A percentile compares a stretch with the other conserved stretches of the same genome.
phyloP scores from a whole-genome alignment of 2,329 filamentous ascomycete genomes.

The Penicillium freii region DNA sequence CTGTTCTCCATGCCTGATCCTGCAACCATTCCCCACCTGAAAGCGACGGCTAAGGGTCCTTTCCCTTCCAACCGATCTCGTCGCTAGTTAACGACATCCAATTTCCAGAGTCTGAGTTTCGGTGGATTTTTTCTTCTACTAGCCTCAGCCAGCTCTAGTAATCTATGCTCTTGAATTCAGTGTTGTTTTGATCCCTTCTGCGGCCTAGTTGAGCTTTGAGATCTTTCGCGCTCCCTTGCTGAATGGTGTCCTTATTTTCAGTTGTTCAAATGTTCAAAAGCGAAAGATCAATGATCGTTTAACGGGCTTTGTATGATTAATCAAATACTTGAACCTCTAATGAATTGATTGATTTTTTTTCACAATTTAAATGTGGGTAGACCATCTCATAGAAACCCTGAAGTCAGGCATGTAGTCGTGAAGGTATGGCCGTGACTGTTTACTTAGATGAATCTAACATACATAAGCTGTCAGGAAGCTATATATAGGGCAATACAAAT shows the following conservation, averaged over 20 bases:
- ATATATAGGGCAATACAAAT: too few species aligned
- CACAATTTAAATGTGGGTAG: background rate
- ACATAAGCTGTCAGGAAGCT: too few species aligned
- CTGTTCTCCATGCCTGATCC: background rate
- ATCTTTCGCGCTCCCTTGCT: background rate
- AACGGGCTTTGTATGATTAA: background rate
- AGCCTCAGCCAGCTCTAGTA: background rate
- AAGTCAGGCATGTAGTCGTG: background rate
- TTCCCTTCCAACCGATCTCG: background rate
- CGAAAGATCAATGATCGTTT: background rate
- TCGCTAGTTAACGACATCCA: background rate
- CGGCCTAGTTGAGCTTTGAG: conserved; percentile 3
- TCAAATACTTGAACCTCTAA: background rate
- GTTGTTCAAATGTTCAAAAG: background rate
- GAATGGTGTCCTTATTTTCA: background rate
- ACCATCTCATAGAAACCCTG: too few species aligned
- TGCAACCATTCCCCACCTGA: background rate
- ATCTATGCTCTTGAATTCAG: background rate
- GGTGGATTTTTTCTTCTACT: background rate
- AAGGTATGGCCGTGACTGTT: background rate
- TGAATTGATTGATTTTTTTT: background rate
- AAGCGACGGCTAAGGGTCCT: background rate
- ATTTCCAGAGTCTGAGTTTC: background rate
- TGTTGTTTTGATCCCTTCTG: background rate
- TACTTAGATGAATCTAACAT: too few species aligned